phyloP scores from a whole-genome alignment of 371 early-diverging fungal species.

The Chytridiales sp. region DNA sequence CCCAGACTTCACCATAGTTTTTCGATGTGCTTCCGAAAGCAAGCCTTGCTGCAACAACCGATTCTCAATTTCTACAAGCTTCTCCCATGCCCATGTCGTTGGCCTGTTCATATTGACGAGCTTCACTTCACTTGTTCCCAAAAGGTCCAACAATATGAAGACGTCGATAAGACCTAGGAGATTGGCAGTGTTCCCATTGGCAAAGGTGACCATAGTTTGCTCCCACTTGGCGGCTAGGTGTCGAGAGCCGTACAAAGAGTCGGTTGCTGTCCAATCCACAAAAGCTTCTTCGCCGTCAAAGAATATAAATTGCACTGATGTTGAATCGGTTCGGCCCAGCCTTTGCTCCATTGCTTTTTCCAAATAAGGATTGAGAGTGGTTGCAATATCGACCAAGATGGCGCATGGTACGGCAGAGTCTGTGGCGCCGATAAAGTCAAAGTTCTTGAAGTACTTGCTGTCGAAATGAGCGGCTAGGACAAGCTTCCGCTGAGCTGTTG shows the following conservation, averaged over 20 bases:
- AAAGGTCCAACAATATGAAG: conserved; percentile 82
- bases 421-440: conserved; percentile 47
- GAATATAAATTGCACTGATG: conserved; percentile 85
- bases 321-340: conserved; percentile 26
- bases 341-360: conserved; percentile 40
- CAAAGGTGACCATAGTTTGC: background rate
- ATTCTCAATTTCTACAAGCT: conserved; percentile 37
- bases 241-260: conserved; percentile 91
- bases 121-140: conserved; percentile 55
- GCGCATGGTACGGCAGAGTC: conserved; percentile 69
- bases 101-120: conserved; percentile 35
- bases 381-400: conserved; percentile 81
- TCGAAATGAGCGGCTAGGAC: conserved; percentile 93
- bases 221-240: conserved; percentile 62
- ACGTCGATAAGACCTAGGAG: conserved; percentile 75
- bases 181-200: conserved; percentile 22
- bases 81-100: conserved; percentile 37
- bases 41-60: conserved; percentile 19
- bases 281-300: conserved; percentile 98
- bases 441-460: conserved; percentile 65
- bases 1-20: conserved; percentile 23
- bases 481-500: conserved; percentile 64
- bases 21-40: conserved; percentile 16
- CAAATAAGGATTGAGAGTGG: conserved; percentile 39
- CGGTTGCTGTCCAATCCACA: conserved; percentile 67